Percentiles rank a stretch among this genome's conserved stretches.
Conservation (phyloP, 805 yeast species). For the Komagataella pastoris region DNA sequence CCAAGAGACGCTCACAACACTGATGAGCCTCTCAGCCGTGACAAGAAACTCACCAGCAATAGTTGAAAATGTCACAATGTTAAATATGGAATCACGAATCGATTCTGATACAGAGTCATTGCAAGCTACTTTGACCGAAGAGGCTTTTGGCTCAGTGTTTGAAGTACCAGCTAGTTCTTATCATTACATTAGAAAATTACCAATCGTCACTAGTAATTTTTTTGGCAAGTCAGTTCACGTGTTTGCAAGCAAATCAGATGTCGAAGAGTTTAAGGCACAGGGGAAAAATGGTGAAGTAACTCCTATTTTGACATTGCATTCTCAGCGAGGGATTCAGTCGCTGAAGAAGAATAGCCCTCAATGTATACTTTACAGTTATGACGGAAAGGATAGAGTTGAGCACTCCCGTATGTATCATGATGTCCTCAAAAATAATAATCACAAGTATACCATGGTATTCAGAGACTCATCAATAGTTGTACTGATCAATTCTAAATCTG, state of each 20-base stretch:
- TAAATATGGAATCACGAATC: background rate
- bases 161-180: background rate
- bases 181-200: background rate
- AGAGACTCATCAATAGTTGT: background rate
- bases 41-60: background rate
- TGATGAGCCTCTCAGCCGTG: background rate
- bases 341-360: background rate
- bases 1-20: background rate
- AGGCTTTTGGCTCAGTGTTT: background rate
- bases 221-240: background rate
- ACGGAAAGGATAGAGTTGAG: background rate
- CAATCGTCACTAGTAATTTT: background rate
- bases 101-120: background rate
- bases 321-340: background rate
- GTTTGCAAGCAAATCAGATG: background rate
- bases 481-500: background rate
- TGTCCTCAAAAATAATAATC: background rate
- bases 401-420: background rate
- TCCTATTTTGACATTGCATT: background rate
- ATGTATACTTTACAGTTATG: background rate
- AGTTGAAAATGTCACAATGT: background rate
- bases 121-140: background rate
- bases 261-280: background rate
- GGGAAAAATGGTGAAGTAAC: background rate
- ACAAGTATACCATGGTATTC: background rate